Percentiles rank a stretch among this genome's conserved stretches.
phyloP scores from a whole-genome alignment of 1,139 yeast genomes.

The Taphrina sp. region DNA sequence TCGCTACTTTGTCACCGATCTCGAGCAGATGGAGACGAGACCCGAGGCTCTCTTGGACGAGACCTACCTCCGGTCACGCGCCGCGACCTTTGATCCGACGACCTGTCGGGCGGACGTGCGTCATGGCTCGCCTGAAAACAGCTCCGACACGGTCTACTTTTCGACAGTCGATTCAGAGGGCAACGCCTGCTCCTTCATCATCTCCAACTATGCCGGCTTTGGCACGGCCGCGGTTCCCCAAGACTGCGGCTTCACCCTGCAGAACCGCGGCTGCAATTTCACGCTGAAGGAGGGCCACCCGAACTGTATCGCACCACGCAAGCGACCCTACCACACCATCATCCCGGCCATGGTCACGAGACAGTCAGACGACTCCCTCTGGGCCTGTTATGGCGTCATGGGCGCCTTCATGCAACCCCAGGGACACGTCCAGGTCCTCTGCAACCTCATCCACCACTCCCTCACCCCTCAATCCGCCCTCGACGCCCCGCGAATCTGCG shows the following conservation, averaged over 20 bases:
- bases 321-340: constrained; percentile 80
- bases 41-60: constrained; percentile 43
- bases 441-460: constrained; percentile 63
- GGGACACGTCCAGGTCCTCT: constrained; percentile 75
- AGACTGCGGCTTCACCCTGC: constrained; percentile 67
- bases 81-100: constrained; percentile 49
- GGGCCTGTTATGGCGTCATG: constrained; percentile 78
- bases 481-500: constrained; percentile 72
- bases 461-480: constrained; percentile 71
- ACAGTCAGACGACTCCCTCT: constrained; percentile 47
- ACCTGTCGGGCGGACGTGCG: constrained; percentile 50
- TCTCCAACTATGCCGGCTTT: constrained; percentile 68
- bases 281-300: constrained; percentile 58
- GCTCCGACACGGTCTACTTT: constrained; percentile 75
- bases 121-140: constrained; percentile 62
- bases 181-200: constrained; percentile 78
- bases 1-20: constrained; percentile 70
- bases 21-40: constrained; percentile 40
- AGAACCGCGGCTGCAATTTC: constrained; percentile 76
- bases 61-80: constrained; percentile 54
- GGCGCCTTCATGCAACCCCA: constrained; percentile 89
- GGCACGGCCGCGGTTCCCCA: constrained; percentile 72
- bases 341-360: constrained; percentile 74
- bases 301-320: constrained; percentile 65
- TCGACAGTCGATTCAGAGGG: constrained; percentile 69